These are phyloP conservation scores for Breviolum minutum DNA, from an alignment of 73 alveolate species.

Conservation along the genomic window DNA sequence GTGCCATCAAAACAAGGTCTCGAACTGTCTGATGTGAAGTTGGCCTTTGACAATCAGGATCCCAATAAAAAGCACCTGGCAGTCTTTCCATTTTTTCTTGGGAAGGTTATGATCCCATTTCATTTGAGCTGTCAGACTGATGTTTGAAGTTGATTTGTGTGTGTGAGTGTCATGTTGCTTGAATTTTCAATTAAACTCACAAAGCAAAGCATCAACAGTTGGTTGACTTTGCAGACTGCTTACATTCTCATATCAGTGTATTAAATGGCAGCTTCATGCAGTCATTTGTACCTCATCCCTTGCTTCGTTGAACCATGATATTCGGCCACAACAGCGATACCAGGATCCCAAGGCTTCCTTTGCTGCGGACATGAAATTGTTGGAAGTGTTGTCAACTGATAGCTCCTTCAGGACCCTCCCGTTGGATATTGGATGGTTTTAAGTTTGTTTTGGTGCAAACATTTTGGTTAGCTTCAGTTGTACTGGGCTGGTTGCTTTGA, in stretches of 20 bases:
- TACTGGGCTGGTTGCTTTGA: background rate
- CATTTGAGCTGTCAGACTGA: background rate
- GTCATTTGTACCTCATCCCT: too few relatives aligned
- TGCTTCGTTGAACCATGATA: too few relatives aligned
- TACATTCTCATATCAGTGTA: too few relatives aligned
- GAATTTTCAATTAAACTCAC: too few relatives aligned
- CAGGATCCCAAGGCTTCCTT: conserved; percentile 41
- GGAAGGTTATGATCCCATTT: background rate
- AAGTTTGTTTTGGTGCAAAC: background rate
- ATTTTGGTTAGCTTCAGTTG: background rate
- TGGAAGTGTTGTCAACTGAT: conserved; percentile 59
- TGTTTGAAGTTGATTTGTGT: background rate
- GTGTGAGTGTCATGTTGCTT: too few relatives aligned
- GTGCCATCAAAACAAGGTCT: background rate
- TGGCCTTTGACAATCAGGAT: conserved; percentile 69
- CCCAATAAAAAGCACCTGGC: too few relatives aligned
- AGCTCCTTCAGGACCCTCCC: conserved; percentile 44
- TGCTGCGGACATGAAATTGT: conserved; percentile 38
- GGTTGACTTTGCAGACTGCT: too few relatives aligned
- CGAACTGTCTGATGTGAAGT: conserved; percentile 44
- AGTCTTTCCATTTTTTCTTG: too few relatives aligned
- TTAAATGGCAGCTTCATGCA: too few relatives aligned
- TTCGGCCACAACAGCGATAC: too few relatives aligned
- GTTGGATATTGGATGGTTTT: background rate
- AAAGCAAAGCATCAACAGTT: background rate